A percentile compares a stretch with the other conserved stretches of the same genome.
These are phyloP conservation scores for Paramecium pentaurelia DNA, from an alignment of 73 alveolate species.

Conservation along the genomic window DNA sequence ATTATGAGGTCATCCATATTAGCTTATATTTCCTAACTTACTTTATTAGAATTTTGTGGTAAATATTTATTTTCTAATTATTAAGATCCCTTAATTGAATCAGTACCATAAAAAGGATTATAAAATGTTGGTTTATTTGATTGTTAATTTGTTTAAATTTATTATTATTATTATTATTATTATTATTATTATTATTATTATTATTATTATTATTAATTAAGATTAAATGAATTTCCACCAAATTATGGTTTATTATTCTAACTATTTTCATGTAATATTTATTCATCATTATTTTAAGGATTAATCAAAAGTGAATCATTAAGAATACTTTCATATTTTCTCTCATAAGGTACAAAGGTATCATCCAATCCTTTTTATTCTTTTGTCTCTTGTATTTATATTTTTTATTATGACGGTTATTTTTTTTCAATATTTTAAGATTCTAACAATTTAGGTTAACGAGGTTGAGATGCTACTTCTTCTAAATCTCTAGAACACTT, in stretches of 20 bases:
- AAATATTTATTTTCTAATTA: background rate
- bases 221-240: background rate
- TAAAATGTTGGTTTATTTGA: background rate
- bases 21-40: background rate
- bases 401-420: background rate
- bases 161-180: background rate
- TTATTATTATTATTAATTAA: background rate
- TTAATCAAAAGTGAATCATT: background rate
- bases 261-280: background rate
- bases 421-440: background rate
- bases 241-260: background rate
- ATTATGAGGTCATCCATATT: background rate
- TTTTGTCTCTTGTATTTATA: background rate
- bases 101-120: background rate
- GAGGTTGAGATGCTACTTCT: background rate
- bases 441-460: background rate
- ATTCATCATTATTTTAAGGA: background rate
- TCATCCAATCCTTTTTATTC: background rate
- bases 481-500: constrained; percentile 19
- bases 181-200: background rate
- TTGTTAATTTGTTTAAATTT: background rate
- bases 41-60: background rate
- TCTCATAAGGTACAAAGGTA: background rate
- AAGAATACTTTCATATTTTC: constrained; percentile 23
- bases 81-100: background rate